Percentiles rank a stretch among this genome's conserved stretches.
These are phyloP conservation scores for Harringtonia aguacate DNA, from an alignment of 2,329 filamentous ascomycete genomes.

Conservation along the genomic window DNA sequence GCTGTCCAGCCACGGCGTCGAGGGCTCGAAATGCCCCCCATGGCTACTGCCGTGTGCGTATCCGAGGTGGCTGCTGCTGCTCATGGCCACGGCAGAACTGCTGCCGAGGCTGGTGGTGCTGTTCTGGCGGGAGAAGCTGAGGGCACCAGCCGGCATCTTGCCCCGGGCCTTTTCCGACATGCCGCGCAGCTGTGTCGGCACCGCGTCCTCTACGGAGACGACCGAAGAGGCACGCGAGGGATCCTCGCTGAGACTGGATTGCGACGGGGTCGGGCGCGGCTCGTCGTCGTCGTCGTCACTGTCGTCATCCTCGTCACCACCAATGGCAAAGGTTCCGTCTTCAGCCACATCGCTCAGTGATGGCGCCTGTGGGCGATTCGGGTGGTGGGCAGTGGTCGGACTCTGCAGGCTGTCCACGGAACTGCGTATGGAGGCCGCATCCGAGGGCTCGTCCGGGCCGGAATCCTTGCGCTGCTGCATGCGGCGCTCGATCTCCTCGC, in stretches of 20 bases:
- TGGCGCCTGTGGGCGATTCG: slow-evolving; percentile 28
- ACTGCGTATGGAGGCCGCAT: slow-evolving; percentile 40
- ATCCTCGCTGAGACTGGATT: slow-evolving; percentile 49
- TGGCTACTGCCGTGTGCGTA: neutral
- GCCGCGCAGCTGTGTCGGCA: slow-evolving; percentile 72
- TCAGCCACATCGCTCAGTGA: slow-evolving; percentile 66
- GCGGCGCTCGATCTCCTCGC: slow-evolving; percentile 79
- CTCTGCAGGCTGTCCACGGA: slow-evolving; percentile 61
- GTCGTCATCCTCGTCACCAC: slow-evolving; percentile 80
- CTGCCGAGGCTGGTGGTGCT: slow-evolving; percentile 72
- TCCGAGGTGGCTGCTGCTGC: neutral
- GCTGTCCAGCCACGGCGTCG: slow-evolving; percentile 76
- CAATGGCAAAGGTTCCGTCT: slow-evolving; percentile 76
- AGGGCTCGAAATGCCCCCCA: slow-evolving; percentile 54
- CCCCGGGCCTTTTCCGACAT: slow-evolving; percentile 97
- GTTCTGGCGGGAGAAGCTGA: slow-evolving; percentile 82
- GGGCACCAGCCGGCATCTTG: slow-evolving; percentile 79
- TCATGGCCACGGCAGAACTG: slow-evolving; percentile 28
- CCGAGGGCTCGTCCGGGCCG: slow-evolving; percentile 33
- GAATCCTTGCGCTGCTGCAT: slow-evolving; percentile 60
- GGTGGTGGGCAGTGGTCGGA: slow-evolving; percentile 33
- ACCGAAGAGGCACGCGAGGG: slow-evolving; percentile 58
- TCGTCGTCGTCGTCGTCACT: slow-evolving; percentile 56
- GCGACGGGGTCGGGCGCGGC: slow-evolving; percentile 44
- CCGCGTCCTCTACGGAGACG: slow-evolving; percentile 61